A percentile compares a stretch with the other conserved stretches of the same genome.
Evolutionary conservation across 2,329 filamentous ascomycete species (phyloP).

Genomic region (Talaromyces sp.): DNA sequence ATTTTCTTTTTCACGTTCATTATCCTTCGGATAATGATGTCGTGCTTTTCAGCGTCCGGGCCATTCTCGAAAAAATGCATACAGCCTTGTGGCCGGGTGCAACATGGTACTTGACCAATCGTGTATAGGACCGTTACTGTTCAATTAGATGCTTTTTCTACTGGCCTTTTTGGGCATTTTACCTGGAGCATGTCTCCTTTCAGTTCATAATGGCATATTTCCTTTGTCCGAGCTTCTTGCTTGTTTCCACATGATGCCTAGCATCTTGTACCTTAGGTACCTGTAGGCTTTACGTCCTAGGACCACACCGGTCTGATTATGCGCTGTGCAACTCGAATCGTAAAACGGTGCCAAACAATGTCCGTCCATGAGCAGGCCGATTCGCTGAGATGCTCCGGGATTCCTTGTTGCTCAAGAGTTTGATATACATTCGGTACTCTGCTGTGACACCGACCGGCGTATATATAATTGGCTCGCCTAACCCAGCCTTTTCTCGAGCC

Average conservation of each 20-base stretch:
- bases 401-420: not conserved
- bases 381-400: not conserved
- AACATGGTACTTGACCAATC: conserved; percentile 23
- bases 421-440: not conserved
- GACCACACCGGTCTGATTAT: not conserved
- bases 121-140: conserved; percentile 32
- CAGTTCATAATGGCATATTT: conserved; percentile 9
- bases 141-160: conserved; percentile 28
- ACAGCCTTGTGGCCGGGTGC: conserved; percentile 14
- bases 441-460: not conserved
- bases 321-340: not conserved
- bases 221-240: conserved; percentile 3
- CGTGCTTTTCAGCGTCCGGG: conserved; percentile 14
- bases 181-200: not conserved
- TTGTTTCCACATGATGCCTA: not conserved
- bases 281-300: not conserved
- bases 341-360: not conserved
- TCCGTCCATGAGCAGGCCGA: not conserved
- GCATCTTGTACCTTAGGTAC: not conserved
- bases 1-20: conserved; percentile 1
- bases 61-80: conserved; percentile 4
- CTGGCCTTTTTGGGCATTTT: conserved; percentile 3
- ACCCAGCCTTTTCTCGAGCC: not conserved
- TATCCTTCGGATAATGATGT: conserved; percentile 20
- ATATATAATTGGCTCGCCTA: not conserved